Evolutionary conservation across 1,139 yeast species (phyloP).

Genomic region (Protomyces pachydermus): DNA sequence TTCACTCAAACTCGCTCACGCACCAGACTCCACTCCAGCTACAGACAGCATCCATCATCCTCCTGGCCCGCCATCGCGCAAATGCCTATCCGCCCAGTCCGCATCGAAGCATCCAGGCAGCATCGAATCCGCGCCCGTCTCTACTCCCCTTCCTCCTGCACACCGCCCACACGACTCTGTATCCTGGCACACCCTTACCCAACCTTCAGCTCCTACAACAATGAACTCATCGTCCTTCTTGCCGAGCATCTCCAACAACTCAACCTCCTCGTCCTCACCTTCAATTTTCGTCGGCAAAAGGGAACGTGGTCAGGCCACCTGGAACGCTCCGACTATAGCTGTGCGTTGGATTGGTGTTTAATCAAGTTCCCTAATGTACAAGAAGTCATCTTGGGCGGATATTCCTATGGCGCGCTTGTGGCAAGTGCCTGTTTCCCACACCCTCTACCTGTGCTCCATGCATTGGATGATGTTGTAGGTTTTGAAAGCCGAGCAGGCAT

Average conservation of each 20-base stretch:
- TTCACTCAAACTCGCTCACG: no score
- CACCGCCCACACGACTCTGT: conserved; percentile 10
- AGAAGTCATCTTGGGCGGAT: conserved; percentile 19
- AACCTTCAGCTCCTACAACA: conserved; percentile 14
- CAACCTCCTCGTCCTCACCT: conserved; percentile 20
- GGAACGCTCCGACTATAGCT: conserved; percentile 11
- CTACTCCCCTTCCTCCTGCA: conserved; percentile 7
- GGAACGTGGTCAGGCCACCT: conserved; percentile 12
- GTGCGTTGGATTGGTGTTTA: conserved; percentile 12
- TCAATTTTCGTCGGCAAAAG: conserved; percentile 22
- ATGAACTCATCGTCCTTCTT: conserved; percentile 17
- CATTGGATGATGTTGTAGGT: not conserved
- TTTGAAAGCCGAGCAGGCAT: not conserved
- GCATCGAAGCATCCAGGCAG: conserved; percentile 16
- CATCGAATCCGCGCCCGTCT: conserved; percentile 21
- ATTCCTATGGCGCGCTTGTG: conserved; percentile 25
- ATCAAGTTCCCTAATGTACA: conserved; percentile 7
- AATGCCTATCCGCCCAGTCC: conserved; percentile 22
- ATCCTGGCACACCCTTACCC: conserved; percentile 21
- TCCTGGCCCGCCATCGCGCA: no score
- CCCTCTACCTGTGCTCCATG: not conserved
- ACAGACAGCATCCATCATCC: no score
- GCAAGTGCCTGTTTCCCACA: conserved; percentile 25
- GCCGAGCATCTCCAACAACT: conserved; percentile 7
- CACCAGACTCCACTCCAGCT: no score